Conservation (phyloP, 345 rosid genomes). For the Citrus medica region DNA sequence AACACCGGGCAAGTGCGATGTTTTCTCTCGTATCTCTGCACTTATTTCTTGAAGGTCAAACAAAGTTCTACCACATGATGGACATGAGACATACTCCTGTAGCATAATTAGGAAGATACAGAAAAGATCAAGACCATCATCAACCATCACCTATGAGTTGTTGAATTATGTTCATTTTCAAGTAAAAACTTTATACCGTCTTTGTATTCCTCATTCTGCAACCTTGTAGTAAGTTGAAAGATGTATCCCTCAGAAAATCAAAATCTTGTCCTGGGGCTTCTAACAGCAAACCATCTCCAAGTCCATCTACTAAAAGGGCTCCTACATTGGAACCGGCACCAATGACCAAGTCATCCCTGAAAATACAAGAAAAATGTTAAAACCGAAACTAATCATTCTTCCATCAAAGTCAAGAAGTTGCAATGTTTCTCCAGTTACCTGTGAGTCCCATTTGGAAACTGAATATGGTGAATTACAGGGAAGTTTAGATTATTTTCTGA, state of each 20-base stretch:
- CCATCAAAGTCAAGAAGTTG: background rate
- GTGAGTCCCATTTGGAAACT: conserved; percentile 65
- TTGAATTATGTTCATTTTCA: background rate
- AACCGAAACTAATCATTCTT: conserved; percentile 8
- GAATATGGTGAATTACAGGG: conserved; percentile 93
- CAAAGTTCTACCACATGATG: conserved; percentile 95
- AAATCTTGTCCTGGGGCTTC: conserved; percentile 90
- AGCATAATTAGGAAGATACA: conserved; percentile 11
- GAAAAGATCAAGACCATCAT: background rate
- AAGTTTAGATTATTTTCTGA: conserved; percentile 57
- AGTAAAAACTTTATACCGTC: conserved; percentile 50
- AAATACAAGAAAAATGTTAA: conserved; percentile 16
- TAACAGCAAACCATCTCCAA: conserved; percentile 85
- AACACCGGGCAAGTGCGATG: conserved; percentile 95
- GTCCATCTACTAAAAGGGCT: conserved; percentile 92
- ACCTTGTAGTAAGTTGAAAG: conserved; percentile 94
- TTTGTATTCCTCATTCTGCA: conserved; percentile 99
- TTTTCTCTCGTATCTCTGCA: conserved; percentile 86
- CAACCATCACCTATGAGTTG: background rate
- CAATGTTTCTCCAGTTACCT: conserved; percentile 41
- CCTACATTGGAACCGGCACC: conserved; percentile 83
- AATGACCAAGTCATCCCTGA: conserved; percentile 93
- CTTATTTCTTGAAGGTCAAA: conserved; percentile 97
- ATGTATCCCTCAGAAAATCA: conserved; percentile 83
- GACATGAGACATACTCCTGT: conserved; percentile 97